Evolutionary conservation across 129 eudicot species (phyloP).

Genomic region (Calendula officinalis): DNA sequence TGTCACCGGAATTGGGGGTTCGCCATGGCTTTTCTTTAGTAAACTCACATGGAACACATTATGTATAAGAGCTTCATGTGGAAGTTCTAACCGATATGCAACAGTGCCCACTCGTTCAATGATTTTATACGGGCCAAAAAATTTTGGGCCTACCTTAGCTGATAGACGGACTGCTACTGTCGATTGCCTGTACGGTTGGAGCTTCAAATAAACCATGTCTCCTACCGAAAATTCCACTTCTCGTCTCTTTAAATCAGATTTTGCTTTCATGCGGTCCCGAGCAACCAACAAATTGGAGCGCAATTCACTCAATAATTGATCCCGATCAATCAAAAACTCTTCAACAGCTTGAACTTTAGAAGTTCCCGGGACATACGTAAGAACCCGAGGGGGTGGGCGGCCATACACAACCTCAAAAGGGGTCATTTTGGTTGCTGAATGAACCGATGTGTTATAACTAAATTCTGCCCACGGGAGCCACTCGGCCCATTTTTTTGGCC

Average conservation of each 20-base stretch:
- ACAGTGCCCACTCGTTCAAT: neutral
- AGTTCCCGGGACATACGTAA: neutral
- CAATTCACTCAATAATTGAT: neutral
- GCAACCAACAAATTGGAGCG: neutral
- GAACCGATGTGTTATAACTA: neutral
- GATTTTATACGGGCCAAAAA: neutral
- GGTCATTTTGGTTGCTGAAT: neutral
- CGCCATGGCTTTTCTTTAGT: neutral
- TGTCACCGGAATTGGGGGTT: neutral
- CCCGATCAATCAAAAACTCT: neutral
- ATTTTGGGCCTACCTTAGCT: neutral
- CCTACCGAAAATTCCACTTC: neutral
- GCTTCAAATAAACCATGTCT: neutral
- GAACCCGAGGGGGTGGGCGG: neutral
- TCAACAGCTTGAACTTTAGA: neutral
- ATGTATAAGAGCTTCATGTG: neutral
- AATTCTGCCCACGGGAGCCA: neutral
- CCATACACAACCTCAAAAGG: neutral
- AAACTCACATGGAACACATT: neutral
- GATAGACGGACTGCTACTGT: neutral
- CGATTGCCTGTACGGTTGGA: neutral
- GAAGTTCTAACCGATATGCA: neutral
- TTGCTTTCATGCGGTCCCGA: neutral
- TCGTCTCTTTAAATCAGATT: neutral
- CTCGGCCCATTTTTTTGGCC: neutral